Conservation (phyloP, 345 rosid species). For the Lepidium didymum region DNA sequence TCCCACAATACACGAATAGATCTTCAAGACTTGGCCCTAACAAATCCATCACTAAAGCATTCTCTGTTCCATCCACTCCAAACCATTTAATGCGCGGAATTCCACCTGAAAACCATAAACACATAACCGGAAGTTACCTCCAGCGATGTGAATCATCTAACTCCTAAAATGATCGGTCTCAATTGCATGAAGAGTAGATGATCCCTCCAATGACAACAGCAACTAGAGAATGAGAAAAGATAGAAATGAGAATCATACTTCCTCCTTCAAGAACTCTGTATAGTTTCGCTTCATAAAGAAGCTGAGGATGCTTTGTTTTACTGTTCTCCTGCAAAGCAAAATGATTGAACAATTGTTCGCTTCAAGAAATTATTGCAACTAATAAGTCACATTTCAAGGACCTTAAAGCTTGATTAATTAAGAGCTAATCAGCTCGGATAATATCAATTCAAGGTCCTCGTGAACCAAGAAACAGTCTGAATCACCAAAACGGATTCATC, state of each 20-base stretch:
- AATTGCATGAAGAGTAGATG: not conserved
- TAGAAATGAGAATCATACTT: conserved; percentile 34
- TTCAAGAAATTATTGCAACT: not conserved
- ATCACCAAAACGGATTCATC: not conserved
- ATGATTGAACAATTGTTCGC: not conserved
- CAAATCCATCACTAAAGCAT: conserved; percentile 70
- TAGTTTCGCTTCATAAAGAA: conserved; percentile 83
- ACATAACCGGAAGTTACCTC: not conserved
- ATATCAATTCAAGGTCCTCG: not conserved
- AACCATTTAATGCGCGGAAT: conserved; percentile 76
- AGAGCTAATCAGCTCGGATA: not conserved
- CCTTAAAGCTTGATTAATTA: not conserved
- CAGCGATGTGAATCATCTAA: not conserved
- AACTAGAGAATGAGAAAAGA: not conserved
- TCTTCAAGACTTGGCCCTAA: conserved; percentile 96
- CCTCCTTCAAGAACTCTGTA: conserved; percentile 84
- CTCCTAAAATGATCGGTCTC: not conserved
- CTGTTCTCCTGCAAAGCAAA: conserved; percentile 54
- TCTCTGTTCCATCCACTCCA: conserved; percentile 74
- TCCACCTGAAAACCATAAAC: conserved; percentile 44
- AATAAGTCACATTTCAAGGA: not conserved
- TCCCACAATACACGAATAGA: conserved; percentile 77
- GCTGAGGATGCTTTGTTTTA: conserved; percentile 80
- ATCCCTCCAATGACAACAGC: not conserved
- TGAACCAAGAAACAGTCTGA: not conserved